Conservation (phyloP, 257 asterid genomes). For the Gentiana macrophylla region DNA sequence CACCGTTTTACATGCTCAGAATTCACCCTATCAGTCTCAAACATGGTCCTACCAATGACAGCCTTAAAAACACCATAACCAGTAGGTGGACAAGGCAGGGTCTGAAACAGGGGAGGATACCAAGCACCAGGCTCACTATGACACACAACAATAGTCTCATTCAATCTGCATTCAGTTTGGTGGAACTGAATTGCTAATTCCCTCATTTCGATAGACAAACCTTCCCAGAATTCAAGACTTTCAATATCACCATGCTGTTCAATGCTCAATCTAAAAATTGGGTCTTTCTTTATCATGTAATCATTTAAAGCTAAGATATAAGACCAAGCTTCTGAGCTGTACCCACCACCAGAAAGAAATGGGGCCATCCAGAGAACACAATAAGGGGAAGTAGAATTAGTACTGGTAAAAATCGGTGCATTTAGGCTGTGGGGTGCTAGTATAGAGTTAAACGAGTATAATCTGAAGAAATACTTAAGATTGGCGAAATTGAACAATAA, state of each 20-base stretch:
- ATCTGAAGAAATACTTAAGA: conserved; percentile 11
- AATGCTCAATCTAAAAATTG: conserved; percentile 45
- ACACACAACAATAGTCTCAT: conserved; percentile 66
- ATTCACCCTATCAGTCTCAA: conserved; percentile 79
- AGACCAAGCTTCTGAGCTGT: conserved; percentile 95
- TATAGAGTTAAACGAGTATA: conserved; percentile 21
- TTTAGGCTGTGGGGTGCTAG: conserved; percentile 7
- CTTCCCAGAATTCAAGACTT: conserved; percentile 60
- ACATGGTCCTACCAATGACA: conserved; percentile 87
- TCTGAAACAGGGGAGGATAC: conserved; percentile 72
- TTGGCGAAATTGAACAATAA: conserved; percentile 25
- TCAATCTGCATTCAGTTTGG: conserved; percentile 33
- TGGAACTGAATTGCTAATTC: conserved; percentile 41
- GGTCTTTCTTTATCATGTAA: conserved; percentile 27
- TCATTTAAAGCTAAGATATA: conserved; percentile 49
- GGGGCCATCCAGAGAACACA: conserved; percentile 97
- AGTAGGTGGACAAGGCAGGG: conserved; percentile 62
- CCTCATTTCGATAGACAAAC: conserved; percentile 58
- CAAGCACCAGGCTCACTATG: conserved; percentile 98
- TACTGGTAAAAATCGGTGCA: background rate
- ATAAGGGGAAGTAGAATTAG: conserved; percentile 22
- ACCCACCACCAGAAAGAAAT: conserved; percentile 88
- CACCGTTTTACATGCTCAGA: conserved; percentile 50
- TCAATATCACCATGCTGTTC: conserved; percentile 72
- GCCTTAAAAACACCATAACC: conserved; percentile 36